A percentile compares a stretch with the other conserved stretches of the same genome.
phyloP scores from a whole-genome alignment of 371 early-diverging fungal species.

The Mucor velutinosus region DNA sequence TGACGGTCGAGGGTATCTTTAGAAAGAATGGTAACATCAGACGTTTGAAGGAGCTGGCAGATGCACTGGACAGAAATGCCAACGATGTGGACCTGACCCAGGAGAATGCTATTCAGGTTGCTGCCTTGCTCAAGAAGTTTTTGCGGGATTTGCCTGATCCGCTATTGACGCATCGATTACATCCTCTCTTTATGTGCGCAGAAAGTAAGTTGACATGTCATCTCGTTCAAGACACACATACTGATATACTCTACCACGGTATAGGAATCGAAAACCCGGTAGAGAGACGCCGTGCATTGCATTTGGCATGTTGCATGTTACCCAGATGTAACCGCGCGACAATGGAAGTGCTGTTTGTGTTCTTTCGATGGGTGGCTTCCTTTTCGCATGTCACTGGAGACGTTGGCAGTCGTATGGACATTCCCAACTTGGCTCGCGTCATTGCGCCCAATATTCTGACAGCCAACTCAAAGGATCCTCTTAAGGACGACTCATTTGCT shows the following conservation, averaged over 20 bases:
- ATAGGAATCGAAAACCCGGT: constrained; percentile 52
- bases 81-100: constrained; percentile 65
- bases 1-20: constrained; percentile 94
- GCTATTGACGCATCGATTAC: constrained; percentile 86
- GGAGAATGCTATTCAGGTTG: constrained; percentile 89
- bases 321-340: constrained; percentile 92
- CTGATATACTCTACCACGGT: too few species aligned
- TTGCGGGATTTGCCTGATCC: constrained; percentile 95
- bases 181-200: constrained; percentile 79
- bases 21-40: constrained; percentile 96
- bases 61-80: constrained; percentile 81
- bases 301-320: constrained; percentile 81
- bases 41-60: constrained; percentile 79
- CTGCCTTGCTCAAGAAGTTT: constrained; percentile 94
- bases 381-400: constrained; percentile 75
- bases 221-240: too few species aligned
- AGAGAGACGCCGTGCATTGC: constrained; percentile 68
- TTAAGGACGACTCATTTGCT: constrained; percentile 72
- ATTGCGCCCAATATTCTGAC: constrained; percentile 94
- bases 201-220: constrained; percentile 47
- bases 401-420: constrained; percentile 91
- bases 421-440: constrained; percentile 92
- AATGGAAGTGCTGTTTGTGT: constrained; percentile 83
- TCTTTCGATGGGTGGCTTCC: constrained; percentile 83
- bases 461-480: constrained; percentile 79